Conservation (phyloP, 495 filamentous ascomycete genomes). For the Talaromyces ruber region DNA sequence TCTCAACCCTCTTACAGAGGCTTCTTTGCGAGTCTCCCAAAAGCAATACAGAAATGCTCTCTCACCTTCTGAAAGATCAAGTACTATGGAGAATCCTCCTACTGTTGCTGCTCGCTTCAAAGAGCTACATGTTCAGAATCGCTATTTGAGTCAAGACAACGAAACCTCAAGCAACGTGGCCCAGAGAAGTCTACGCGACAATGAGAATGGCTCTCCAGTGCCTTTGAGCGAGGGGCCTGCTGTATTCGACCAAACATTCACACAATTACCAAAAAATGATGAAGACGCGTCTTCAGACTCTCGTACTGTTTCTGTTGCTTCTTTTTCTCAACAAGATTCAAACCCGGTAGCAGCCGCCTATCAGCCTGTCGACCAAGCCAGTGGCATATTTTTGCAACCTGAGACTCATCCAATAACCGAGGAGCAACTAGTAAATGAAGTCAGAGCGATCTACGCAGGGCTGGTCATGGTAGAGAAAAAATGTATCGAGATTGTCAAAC, state of each 20-base stretch:
- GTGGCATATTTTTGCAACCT: conserved; percentile 18
- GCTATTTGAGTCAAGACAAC: background rate
- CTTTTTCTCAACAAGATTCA: background rate
- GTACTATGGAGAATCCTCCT: background rate
- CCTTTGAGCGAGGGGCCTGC: no score
- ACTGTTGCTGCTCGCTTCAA: background rate
- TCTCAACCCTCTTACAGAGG: background rate
- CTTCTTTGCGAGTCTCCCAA: background rate
- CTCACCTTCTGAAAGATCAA: background rate
- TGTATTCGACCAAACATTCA: background rate
- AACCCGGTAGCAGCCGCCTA: background rate
- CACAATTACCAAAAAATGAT: background rate
- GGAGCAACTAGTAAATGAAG: conserved; percentile 46
- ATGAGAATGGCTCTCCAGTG: background rate
- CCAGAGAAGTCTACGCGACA: background rate
- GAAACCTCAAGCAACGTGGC: background rate
- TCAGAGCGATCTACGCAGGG: conserved; percentile 68
- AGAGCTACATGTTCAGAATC: background rate
- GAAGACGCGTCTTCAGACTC: background rate
- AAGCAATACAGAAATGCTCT: background rate
- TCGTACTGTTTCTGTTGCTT: background rate
- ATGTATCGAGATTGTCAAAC: conserved; percentile 64
- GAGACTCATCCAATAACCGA: conserved; percentile 64
- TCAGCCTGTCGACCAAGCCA: background rate
- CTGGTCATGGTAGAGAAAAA: conserved; percentile 74